phyloP scores from a whole-genome alignment of 495 filamentous ascomycete genomes.

The Hyaloscypha hepaticicola region DNA sequence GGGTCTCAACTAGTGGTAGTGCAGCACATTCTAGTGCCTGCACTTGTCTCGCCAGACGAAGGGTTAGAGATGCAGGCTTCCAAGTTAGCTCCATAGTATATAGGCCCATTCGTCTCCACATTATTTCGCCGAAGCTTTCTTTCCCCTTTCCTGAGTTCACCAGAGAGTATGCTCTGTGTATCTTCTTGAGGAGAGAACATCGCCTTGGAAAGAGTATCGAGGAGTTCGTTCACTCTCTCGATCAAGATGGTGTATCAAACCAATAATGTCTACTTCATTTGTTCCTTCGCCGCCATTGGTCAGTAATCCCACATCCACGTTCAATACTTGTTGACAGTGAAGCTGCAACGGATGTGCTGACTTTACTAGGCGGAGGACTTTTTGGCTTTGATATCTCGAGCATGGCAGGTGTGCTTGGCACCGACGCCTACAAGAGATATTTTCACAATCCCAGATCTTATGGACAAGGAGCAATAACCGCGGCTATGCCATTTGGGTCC shows the following conservation, averaged over 20 bases:
- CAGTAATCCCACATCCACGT: constrained; percentile 25
- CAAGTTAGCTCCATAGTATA: constrained; percentile 10
- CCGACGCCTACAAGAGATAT: constrained; percentile 59
- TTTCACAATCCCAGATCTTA: constrained; percentile 56
- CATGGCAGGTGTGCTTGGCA: constrained; percentile 66
- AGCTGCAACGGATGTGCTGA: neutral
- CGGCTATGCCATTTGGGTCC: constrained; percentile 75
- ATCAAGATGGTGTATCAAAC: constrained; percentile 19
- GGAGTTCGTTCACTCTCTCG: constrained; percentile 4
- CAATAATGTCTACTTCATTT: constrained; percentile 45
- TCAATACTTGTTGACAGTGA: neutral
- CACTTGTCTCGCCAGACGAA: too few species aligned
- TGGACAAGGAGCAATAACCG: constrained; percentile 62
- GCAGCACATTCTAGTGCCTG: too few species aligned
- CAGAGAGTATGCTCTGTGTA: neutral
- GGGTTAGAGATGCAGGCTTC: too few species aligned
- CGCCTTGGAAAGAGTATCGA: neutral
- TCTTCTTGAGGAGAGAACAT: neutral
- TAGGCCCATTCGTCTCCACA: neutral
- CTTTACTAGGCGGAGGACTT: constrained; percentile 54
- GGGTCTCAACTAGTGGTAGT: too few species aligned
- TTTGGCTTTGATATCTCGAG: constrained; percentile 75
- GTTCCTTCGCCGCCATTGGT: constrained; percentile 64
- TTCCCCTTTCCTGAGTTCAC: constrained; percentile 5
- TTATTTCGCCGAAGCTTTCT: neutral